Evolutionary conservation across 805 yeast genomes (phyloP).

Genomic region (Komagataella kurtzmanii): DNA sequence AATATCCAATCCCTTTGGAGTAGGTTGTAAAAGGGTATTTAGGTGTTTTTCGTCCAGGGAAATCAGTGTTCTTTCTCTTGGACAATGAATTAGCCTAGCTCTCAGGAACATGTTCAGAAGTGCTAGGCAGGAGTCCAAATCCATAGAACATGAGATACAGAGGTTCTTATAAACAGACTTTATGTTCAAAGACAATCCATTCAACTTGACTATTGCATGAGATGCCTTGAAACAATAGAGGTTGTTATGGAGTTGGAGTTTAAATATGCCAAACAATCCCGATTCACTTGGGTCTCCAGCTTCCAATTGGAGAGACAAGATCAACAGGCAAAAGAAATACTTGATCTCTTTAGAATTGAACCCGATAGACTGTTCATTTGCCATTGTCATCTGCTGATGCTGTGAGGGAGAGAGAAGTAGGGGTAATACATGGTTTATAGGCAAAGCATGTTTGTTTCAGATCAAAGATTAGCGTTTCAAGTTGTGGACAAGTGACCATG

Average conservation of each 20-base stretch:
- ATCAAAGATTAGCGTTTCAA: background rate
- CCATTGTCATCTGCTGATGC: background rate
- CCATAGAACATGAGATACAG: constrained; percentile 39
- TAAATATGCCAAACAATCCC: background rate
- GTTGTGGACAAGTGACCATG: background rate
- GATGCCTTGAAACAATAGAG: constrained; percentile 41
- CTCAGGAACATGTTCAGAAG: constrained; percentile 38
- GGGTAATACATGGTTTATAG: background rate
- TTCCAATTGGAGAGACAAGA: background rate
- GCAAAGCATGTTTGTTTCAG: background rate
- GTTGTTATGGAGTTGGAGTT: constrained; percentile 6
- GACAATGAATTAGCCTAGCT: constrained; percentile 59
- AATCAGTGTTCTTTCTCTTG: constrained; percentile 54
- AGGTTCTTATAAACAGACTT: constrained; percentile 37
- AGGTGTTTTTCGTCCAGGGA: constrained; percentile 21
- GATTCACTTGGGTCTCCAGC: background rate
- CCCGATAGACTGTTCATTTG: background rate
- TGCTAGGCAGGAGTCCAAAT: constrained; percentile 30
- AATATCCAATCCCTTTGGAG: constrained; percentile 79
- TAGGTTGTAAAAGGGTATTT: constrained; percentile 53
- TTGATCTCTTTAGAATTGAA: background rate
- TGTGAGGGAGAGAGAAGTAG: background rate
- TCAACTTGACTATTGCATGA: constrained; percentile 41
- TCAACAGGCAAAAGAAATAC: background rate
- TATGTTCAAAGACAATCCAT: constrained; percentile 29